Evolutionary conservation across 345 rosid species (phyloP).

Genomic region (Isatis tinctoria): DNA sequence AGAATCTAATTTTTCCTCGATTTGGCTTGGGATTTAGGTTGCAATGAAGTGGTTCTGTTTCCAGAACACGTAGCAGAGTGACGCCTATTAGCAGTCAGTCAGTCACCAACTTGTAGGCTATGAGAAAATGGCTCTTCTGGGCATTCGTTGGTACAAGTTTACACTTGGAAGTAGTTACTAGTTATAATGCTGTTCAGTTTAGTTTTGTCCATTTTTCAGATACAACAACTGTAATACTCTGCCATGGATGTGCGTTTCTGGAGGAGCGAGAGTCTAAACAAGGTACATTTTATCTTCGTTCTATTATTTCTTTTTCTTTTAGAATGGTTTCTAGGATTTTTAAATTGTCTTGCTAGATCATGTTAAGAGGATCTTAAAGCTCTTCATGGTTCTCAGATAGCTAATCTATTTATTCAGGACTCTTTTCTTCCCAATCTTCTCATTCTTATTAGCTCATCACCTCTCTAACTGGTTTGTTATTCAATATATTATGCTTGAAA

Average conservation of each 20-base stretch:
- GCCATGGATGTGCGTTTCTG: not conserved
- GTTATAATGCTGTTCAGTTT: not conserved
- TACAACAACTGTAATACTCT: not conserved
- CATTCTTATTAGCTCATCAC: no score
- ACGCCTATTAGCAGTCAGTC: not conserved
- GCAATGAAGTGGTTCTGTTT: conserved; percentile 2
- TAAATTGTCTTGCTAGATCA: no score
- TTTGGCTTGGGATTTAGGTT: no score
- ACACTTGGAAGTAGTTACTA: not conserved
- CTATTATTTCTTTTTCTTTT: no score
- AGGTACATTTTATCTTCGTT: not conserved
- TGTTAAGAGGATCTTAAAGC: not conserved
- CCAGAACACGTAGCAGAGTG: not conserved
- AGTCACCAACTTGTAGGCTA: conserved; percentile 11
- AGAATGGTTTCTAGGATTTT: no score
- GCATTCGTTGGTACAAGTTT: not conserved
- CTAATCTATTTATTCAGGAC: not conserved
- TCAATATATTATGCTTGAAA: not conserved
- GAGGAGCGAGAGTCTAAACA: conserved; percentile 19
- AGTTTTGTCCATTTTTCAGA: conserved; percentile 10
- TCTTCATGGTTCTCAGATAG: not conserved
- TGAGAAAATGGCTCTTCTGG: not conserved
- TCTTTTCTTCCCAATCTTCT: not conserved
- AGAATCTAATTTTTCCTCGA: no score
- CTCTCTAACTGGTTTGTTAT: no score